Percentiles rank a stretch among this genome's conserved stretches.
These are phyloP conservation scores for Psilocybe mexicana DNA, from an alignment of 1,284 basidiomycete species.

Conservation along the genomic window DNA sequence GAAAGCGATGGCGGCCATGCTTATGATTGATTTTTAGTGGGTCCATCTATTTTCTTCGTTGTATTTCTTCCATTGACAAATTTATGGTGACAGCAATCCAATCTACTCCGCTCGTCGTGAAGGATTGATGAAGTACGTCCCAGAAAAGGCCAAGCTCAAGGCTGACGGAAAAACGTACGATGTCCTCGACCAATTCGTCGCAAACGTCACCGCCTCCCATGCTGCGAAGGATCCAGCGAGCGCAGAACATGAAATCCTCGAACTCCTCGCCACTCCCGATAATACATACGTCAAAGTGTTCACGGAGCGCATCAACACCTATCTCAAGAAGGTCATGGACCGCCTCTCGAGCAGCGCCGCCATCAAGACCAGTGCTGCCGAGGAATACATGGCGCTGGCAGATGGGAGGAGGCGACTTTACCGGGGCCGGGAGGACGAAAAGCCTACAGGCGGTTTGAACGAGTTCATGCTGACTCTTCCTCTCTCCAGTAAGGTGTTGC, in stretches of 20 bases:
- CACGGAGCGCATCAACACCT: not conserved
- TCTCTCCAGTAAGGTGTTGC: not conserved
- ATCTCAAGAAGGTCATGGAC: not conserved
- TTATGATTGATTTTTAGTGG: constrained; percentile 4
- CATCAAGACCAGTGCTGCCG: not conserved
- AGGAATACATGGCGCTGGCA: constrained; percentile 5
- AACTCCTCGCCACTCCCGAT: constrained; percentile 1
- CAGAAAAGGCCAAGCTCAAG: not conserved
- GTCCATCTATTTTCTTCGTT: not conserved
- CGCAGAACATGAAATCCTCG: constrained; percentile 2
- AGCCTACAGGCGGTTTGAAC: not conserved
- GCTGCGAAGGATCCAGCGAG: not conserved
- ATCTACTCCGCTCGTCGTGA: constrained; percentile 1
- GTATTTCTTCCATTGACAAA: not conserved
- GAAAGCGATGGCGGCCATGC: constrained; percentile 2
- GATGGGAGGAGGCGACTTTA: not conserved
- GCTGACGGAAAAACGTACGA: not conserved
- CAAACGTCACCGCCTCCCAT: not conserved
- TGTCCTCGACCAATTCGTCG: not conserved
- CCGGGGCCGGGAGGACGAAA: not conserved
- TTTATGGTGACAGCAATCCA: not conserved
- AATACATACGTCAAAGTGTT: not conserved
- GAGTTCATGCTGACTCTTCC: constrained; percentile 3
- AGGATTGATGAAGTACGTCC: constrained; percentile 1
- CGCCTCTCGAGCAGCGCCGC: not conserved